Percentiles rank a stretch among this genome's conserved stretches.
These are phyloP conservation scores for Aspergillus sparsus DNA, from an alignment of 495 filamentous ascomycete genomes.

Conservation along the genomic window DNA sequence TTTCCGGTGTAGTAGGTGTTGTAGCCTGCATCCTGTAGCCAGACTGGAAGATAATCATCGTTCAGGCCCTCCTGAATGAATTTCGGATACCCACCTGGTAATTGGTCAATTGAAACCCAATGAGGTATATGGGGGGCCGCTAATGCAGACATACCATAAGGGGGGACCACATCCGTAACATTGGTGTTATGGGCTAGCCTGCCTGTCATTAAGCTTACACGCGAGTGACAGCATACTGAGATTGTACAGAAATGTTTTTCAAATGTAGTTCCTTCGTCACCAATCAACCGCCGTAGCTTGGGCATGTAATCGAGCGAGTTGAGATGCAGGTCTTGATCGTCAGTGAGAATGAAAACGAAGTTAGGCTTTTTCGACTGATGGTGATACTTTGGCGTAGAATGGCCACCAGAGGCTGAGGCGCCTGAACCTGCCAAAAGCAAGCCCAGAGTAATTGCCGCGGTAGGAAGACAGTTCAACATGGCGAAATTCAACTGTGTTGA, in stretches of 20 bases:
- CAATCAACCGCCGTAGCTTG: constrained; percentile 46
- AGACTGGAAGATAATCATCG: constrained; percentile 59
- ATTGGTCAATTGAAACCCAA: no score
- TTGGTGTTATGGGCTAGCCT: constrained; percentile 68
- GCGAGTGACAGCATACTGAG: constrained; percentile 59
- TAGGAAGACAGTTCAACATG: not conserved
- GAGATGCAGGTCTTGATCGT: constrained; percentile 59
- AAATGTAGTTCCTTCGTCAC: constrained; percentile 48
- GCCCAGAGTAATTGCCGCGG: not conserved
- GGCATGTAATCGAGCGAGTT: constrained; percentile 55
- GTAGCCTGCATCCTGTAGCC: constrained; percentile 63
- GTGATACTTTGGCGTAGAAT: not conserved
- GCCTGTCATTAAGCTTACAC: constrained; percentile 59
- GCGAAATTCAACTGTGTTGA: not conserved
- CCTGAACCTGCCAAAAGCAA: not conserved
- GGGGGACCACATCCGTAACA: constrained; percentile 61
- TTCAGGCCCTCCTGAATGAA: constrained; percentile 59
- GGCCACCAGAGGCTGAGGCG: not conserved
- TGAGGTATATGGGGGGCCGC: no score
- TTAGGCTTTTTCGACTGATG: constrained; percentile 38
- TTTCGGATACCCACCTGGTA: constrained; percentile 61
- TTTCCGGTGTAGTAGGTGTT: constrained; percentile 67
- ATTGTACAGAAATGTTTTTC: constrained; percentile 55
- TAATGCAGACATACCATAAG: constrained; percentile 45
- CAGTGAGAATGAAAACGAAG: constrained; percentile 58